A percentile compares a stretch with the other conserved stretches of the same genome.
phyloP scores from a whole-genome alignment of 495 filamentous ascomycete genomes.

The Aspergillus carlsbadensis region DNA sequence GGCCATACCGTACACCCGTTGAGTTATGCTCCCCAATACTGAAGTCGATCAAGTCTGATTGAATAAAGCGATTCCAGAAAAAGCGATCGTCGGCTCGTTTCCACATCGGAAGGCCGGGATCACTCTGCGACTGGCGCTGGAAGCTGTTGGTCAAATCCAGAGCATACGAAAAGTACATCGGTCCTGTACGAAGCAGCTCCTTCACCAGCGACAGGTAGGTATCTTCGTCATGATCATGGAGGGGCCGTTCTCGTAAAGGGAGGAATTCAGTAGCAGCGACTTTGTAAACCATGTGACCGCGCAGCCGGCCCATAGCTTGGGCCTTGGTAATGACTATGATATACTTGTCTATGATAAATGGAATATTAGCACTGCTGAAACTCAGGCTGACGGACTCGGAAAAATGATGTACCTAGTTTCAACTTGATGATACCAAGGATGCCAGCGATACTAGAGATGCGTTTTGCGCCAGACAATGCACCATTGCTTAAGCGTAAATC shows the following conservation, averaged over 20 bases:
- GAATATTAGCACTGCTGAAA: not conserved
- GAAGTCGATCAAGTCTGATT: slow-evolving; percentile 88
- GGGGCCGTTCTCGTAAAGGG: slow-evolving; percentile 84
- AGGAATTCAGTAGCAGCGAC: slow-evolving; percentile 89
- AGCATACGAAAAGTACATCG: slow-evolving; percentile 98
- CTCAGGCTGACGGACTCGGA: not conserved
- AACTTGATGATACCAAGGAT: slow-evolving; percentile 90
- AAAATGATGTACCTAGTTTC: slow-evolving; percentile 66
- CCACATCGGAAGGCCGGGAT: slow-evolving; percentile 76
- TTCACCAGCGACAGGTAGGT: slow-evolving; percentile 78
- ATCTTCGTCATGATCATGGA: slow-evolving; percentile 92
- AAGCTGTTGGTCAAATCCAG: slow-evolving; percentile 93
- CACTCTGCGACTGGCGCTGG: slow-evolving; percentile 79
- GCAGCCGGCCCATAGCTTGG: slow-evolving; percentile 82
- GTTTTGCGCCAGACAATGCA: slow-evolving; percentile 67
- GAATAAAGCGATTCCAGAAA: slow-evolving; percentile 96
- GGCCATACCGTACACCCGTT: slow-evolving; percentile 53
- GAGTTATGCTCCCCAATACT: slow-evolving; percentile 50
- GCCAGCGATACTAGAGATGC: slow-evolving; percentile 89
- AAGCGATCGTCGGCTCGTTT: slow-evolving; percentile 92
- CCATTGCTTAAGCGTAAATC: slow-evolving; percentile 84
- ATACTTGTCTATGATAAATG: slow-evolving; percentile 76
- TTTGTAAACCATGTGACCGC: slow-evolving; percentile 92
- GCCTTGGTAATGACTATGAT: slow-evolving; percentile 95
- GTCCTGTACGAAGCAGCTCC: slow-evolving; percentile 71